Percentiles rank a stretch among this genome's conserved stretches.
phyloP scores from a whole-genome alignment of 192 early-diverging fungal species.

The Entomortierella beljakovae region DNA sequence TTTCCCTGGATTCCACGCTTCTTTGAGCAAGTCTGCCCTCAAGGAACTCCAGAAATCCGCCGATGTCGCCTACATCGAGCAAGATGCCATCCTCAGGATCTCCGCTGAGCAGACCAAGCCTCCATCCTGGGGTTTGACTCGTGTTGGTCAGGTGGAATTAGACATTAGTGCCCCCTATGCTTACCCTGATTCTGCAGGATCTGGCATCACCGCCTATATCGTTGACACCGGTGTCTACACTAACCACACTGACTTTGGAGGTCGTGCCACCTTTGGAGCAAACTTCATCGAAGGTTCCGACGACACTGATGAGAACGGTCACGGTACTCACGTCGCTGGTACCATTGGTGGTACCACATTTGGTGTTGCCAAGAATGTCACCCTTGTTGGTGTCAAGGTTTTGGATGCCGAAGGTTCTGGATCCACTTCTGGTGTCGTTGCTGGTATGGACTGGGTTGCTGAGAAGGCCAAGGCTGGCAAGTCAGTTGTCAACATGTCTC shows the following conservation, averaged over 20 bases:
- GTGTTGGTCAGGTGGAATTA: constrained; percentile 55
- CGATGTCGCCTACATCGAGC: constrained; percentile 39
- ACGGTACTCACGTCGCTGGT: not conserved
- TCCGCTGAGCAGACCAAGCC: constrained; percentile 9
- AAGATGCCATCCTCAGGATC: constrained; percentile 31
- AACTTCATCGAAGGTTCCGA: not conserved
- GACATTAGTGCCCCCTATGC: constrained; percentile 48
- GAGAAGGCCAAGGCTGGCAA: not conserved
- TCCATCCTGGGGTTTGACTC: constrained; percentile 65
- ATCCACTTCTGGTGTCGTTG: not conserved
- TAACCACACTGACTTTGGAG: constrained; percentile 60
- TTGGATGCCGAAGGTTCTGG: not conserved
- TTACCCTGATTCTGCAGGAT: constrained; percentile 37
- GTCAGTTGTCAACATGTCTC: not conserved
- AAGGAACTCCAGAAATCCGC: constrained; percentile 11
- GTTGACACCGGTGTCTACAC: constrained; percentile 22
- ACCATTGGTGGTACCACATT: not conserved
- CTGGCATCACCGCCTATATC: constrained; percentile 55
- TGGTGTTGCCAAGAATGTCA: not conserved
- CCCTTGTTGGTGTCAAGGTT: not conserved
- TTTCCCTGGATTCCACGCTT: constrained; percentile 27
- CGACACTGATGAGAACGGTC: not conserved
- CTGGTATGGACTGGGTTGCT: constrained; percentile 3
- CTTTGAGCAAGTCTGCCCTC: constrained; percentile 12
- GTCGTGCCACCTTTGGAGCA: constrained; percentile 58